A percentile compares a stretch with the other conserved stretches of the same genome.
These are phyloP conservation scores for Deuterostichococcus epilithicus DNA, from an alignment of 139 green algal species.

Conservation along the genomic window DNA sequence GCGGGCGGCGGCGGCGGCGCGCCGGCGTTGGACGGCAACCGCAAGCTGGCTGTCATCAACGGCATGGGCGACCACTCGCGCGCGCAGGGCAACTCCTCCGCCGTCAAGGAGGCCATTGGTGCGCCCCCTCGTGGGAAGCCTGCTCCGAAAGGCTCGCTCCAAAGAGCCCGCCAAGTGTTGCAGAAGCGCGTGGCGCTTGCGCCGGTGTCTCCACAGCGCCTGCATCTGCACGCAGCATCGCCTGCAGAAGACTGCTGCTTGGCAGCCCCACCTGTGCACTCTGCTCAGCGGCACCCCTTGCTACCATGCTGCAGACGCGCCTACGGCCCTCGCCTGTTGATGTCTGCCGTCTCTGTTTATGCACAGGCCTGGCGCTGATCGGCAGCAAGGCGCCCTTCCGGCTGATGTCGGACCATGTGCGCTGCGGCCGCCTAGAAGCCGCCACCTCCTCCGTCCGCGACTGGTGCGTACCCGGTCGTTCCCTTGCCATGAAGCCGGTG, in stretches of 20 bases:
- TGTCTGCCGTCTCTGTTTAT: too few relatives aligned
- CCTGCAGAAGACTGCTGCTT: too few relatives aligned
- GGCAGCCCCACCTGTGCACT: too few relatives aligned
- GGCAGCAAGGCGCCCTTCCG: conserved; percentile 28
- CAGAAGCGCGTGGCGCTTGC: too few relatives aligned
- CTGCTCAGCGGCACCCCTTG: too few relatives aligned
- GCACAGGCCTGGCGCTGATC: conserved; percentile 11
- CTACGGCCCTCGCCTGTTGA: too few relatives aligned
- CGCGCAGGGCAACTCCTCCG: conserved; percentile 14
- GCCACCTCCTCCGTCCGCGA: conserved; percentile 15
- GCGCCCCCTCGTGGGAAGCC: neutral
- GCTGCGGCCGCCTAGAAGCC: conserved; percentile 22
- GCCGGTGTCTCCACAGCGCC: too few relatives aligned
- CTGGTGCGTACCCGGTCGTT: conserved; percentile 12
- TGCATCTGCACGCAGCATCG: too few relatives aligned
- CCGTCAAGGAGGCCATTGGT: conserved; percentile 30
- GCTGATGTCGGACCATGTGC: conserved; percentile 15
- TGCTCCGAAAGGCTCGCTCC: too few relatives aligned
- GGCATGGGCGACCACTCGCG: conserved; percentile 20
- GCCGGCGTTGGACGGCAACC: conserved; percentile 2
- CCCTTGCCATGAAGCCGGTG: too few relatives aligned
- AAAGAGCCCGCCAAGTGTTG: too few relatives aligned
- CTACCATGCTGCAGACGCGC: too few relatives aligned
- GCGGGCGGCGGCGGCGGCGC: conserved; percentile 28
- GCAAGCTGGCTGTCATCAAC: conserved; percentile 23